Evolutionary conservation across 768 basidiomycete species (phyloP).

Genomic region (Mrakia hoshinonis): DNA sequence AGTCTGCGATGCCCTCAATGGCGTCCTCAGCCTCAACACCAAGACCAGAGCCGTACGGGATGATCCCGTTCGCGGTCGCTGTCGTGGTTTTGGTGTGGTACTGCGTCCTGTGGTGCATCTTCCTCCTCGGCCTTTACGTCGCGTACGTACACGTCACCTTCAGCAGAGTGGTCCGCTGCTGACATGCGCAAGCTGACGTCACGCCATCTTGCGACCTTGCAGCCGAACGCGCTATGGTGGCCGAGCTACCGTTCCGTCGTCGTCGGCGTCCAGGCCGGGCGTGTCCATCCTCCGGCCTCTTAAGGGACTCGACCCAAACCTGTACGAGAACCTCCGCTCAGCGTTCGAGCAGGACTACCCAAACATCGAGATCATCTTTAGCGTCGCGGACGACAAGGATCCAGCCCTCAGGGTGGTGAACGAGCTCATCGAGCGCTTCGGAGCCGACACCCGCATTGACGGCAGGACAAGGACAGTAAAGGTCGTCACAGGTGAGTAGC

Average conservation of each 20-base stretch:
- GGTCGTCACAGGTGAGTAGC: conserved; percentile 61
- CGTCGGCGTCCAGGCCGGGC: conserved; percentile 49
- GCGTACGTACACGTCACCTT: conserved; percentile 52
- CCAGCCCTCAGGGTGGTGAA: conserved; percentile 76
- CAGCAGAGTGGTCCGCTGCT: conserved; percentile 32
- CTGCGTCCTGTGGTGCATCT: conserved; percentile 54
- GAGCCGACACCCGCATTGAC: conserved; percentile 38
- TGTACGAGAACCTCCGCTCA: conserved; percentile 92
- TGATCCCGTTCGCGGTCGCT: conserved; percentile 25
- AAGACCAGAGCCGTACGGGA: background rate
- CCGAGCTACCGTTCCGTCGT: background rate
- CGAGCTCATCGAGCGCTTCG: conserved; percentile 69
- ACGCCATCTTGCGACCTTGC: background rate
- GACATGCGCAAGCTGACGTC: conserved; percentile 10
- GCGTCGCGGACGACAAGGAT: conserved; percentile 79
- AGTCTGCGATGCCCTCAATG: background rate
- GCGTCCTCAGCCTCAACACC: background rate
- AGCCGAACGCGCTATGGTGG: conserved; percentile 9
- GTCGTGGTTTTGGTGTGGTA: conserved; percentile 49
- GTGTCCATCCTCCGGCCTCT: conserved; percentile 90
- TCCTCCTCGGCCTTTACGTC: conserved; percentile 56
- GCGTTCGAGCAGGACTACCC: conserved; percentile 87
- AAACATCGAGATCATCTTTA: conserved; percentile 74
- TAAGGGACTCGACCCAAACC: conserved; percentile 87
- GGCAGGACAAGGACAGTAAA: conserved; percentile 47